phyloP scores from a whole-genome alignment of 2,329 filamentous ascomycete species.

The Lachnellula occidentalis region DNA sequence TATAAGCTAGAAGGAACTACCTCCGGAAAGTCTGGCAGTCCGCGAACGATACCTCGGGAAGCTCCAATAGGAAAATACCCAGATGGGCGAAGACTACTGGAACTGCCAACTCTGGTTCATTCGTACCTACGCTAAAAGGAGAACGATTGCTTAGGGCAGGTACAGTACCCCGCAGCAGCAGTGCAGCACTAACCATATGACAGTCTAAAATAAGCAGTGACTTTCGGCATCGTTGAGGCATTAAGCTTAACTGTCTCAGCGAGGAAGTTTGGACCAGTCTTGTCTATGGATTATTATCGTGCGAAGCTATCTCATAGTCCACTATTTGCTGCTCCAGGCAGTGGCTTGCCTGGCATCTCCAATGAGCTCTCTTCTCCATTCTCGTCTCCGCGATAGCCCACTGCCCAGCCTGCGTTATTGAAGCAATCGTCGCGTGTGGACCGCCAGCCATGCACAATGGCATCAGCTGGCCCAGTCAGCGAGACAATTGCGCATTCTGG shows the following conservation, averaged over 20 bases:
- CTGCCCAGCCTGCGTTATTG: background rate
- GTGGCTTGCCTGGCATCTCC: constrained; percentile 4
- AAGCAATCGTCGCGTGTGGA: background rate
- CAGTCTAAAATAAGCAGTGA: constrained; percentile 5
- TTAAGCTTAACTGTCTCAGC: constrained; percentile 10
- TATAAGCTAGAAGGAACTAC: background rate
- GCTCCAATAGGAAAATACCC: background rate
- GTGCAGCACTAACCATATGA: background rate
- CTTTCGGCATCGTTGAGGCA: background rate
- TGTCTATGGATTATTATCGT: constrained; percentile 2
- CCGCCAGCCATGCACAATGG: constrained; percentile 2
- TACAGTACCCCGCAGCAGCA: background rate
- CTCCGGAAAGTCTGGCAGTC: no score
- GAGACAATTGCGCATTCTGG: background rate
- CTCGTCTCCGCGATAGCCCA: background rate
- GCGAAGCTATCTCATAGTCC: background rate
- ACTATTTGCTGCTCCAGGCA: background rate
- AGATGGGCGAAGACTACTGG: background rate
- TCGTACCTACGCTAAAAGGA: background rate
- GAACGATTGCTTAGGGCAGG: background rate
- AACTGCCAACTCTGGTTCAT: background rate
- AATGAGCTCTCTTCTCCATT: constrained; percentile 1
- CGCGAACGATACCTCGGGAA: background rate
- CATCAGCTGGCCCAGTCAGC: constrained; percentile 6
- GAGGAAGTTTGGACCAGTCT: constrained; percentile 2